phyloP scores from a whole-genome alignment of 345 rosid genomes.

The Arabis hirsuta region DNA sequence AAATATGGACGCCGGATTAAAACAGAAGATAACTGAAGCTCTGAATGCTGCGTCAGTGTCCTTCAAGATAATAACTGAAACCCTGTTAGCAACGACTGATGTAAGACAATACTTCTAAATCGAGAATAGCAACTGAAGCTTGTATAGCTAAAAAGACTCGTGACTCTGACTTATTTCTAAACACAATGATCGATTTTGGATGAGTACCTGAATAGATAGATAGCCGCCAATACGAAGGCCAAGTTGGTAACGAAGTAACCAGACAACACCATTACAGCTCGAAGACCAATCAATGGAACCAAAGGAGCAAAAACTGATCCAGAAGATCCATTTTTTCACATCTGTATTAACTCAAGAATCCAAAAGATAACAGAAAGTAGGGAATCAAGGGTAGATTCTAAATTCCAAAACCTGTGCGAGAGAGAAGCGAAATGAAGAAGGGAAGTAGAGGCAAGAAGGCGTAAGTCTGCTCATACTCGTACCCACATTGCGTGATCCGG shows the following conservation, averaged over 20 bases:
- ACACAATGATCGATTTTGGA: no score
- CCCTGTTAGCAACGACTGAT: constrained; percentile 55
- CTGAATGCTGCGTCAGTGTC: constrained; percentile 66
- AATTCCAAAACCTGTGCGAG: constrained; percentile 61
- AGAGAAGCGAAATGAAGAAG: constrained; percentile 52
- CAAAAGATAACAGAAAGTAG: background rate
- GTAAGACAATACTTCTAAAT: constrained; percentile 33
- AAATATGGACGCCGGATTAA: constrained; percentile 90
- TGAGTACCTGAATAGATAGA: constrained; percentile 57
- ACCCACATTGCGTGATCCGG: constrained; percentile 83
- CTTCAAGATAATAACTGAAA: constrained; percentile 70
- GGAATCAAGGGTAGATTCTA: background rate
- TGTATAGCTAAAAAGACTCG: no score
- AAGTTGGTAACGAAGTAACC: constrained; percentile 73
- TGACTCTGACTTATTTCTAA: no score
- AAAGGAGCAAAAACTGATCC: constrained; percentile 76
- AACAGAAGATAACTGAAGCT: constrained; percentile 81
- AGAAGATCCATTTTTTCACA: background rate
- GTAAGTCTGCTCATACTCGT: constrained; percentile 89
- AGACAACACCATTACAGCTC: constrained; percentile 80
- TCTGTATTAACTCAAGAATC: constrained; percentile 8
- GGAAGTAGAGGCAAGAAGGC: constrained; percentile 94
- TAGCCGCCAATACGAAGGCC: constrained; percentile 62
- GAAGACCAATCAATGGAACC: constrained; percentile 65
- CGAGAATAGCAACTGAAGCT: background rate